These are phyloP conservation scores for Plasmodium berghei DNA, from an alignment of 169 alveolate genomes.

Conservation along the genomic window DNA sequence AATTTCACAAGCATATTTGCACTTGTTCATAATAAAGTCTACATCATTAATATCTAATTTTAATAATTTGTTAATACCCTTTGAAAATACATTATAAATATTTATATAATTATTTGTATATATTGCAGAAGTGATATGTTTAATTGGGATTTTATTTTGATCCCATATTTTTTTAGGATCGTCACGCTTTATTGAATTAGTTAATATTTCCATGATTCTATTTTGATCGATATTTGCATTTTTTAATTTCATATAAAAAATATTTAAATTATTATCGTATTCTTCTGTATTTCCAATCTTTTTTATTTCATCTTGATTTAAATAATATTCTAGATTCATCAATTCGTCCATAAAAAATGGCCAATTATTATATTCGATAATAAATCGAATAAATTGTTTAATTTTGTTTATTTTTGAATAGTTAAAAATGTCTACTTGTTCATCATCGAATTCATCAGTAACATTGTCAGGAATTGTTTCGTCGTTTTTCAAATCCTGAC, in stretches of 20 bases:
- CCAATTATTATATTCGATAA: slow-evolving; percentile 69
- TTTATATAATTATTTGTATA: slow-evolving; percentile 68
- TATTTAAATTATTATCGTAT: slow-evolving; percentile 32
- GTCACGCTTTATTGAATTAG: slow-evolving; percentile 49
- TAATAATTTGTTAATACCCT: slow-evolving; percentile 34
- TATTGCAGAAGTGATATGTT: slow-evolving; percentile 59
- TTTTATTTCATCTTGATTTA: slow-evolving; percentile 21
- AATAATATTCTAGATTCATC: slow-evolving; percentile 30
- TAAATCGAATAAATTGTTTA: slow-evolving; percentile 59
- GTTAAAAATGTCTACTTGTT: slow-evolving; percentile 66
- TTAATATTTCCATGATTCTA: slow-evolving; percentile 39
- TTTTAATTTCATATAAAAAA: slow-evolving; percentile 25
- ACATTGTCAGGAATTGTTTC: too few species aligned
- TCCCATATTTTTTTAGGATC: slow-evolving; percentile 30
- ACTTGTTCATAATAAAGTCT: slow-evolving; percentile 46
- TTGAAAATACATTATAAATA: slow-evolving; percentile 35
- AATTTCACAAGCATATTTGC: slow-evolving; percentile 74
- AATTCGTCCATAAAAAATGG: slow-evolving; percentile 70
- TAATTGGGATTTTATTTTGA: slow-evolving; percentile 55
- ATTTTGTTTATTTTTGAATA: slow-evolving; percentile 33
- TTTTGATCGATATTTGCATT: slow-evolving; percentile 5
- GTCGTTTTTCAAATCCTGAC: background rate
- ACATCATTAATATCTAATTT: slow-evolving; percentile 23
- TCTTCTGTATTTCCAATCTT: background rate
- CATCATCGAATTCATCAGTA: slow-evolving; percentile 32